Percentiles rank a stretch among this genome's conserved stretches.
These are phyloP conservation scores for Rubus parviflorus DNA, from an alignment of 306 rosid genomes.

Conservation along the genomic window DNA sequence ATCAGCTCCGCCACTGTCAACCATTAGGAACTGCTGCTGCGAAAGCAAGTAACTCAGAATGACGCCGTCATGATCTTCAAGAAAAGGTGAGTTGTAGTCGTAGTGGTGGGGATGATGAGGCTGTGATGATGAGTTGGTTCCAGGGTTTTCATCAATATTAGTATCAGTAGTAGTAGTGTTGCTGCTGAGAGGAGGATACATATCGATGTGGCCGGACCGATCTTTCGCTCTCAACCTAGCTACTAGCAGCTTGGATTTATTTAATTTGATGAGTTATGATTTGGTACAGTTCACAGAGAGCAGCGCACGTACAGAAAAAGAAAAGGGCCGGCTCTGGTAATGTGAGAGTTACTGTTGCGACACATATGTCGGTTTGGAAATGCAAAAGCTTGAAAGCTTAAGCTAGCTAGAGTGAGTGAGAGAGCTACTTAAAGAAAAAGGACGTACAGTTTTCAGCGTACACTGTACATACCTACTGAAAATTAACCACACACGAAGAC, in stretches of 20 bases:
- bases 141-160: neutral
- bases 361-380: neutral
- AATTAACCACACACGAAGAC: neutral
- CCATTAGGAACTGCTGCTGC: slow-evolving; percentile 33
- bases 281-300: neutral
- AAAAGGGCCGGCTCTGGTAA: neutral
- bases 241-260: neutral
- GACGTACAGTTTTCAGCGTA: neutral
- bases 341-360: neutral
- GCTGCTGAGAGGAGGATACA: neutral
- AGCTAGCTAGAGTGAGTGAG: neutral
- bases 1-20: neutral
- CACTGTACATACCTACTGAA: neutral
- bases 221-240: slow-evolving; percentile 10
- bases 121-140: neutral
- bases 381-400: neutral
- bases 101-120: neutral
- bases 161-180: neutral
- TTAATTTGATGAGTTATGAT: neutral
- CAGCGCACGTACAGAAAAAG: neutral
- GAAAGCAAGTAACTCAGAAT: slow-evolving; percentile 38
- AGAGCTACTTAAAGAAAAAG: neutral
- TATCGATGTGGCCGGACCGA: slow-evolving; percentile 4
- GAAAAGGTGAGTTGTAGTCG: slow-evolving; percentile 13
- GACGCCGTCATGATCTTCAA: slow-evolving; percentile 37